Evolutionary conservation across 352 stramenopile genomes (phyloP), one percentile per base, ranked within the genome.

Genomic region (Phytophthora pseudosyringae): DNA sequence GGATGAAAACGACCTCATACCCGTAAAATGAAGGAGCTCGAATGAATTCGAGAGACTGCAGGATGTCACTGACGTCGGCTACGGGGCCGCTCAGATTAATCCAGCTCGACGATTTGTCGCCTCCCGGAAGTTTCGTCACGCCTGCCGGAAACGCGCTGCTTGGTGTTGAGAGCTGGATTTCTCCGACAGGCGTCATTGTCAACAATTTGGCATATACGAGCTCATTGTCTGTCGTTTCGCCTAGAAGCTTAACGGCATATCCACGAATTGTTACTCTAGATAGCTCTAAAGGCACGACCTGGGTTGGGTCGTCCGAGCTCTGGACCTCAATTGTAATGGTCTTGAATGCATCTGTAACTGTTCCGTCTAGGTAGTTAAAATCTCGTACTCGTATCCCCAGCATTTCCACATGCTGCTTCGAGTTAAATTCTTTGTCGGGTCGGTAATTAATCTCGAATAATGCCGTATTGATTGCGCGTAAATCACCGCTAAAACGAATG

Each of bases 361-460:
- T 89, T 3, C 49, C 44, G 36, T 93, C 84, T 4, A 80, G 72
- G 41, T 66, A 62, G 39, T 93, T 93, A 43, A 75, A 76, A 49
- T 93, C 85, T 13, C 64, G 69, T 12, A 91, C 73, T 15, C 63
- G 70, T 33, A 93, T 76, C 12, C 79, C 73, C 5, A 95, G 69
- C 15, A 64, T 59, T 44, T 95, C 87, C 4, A 41, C 15, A 35
- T 95, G 85, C 11, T 88, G 82, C 1, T 70, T 66, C 0, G 77
- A 86, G 41, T 93, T 95, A 57, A 90, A 95, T 21, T 95, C 71
- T 46, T 70, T 73, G 44, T 94, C 78, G 3, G 88, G 83, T 39
- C 53, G 64, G 58, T 95, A 95, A 16, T 68, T 75, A 33, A 95
- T 75, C 46, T 93, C 76, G n/a, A 91, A 90, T 0, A 95, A 51